A percentile compares a stretch with the other conserved stretches of the same genome.
Evolutionary conservation across 2,329 filamentous ascomycete genomes (phyloP).

Genomic region (Colletotrichum plurivorum): DNA sequence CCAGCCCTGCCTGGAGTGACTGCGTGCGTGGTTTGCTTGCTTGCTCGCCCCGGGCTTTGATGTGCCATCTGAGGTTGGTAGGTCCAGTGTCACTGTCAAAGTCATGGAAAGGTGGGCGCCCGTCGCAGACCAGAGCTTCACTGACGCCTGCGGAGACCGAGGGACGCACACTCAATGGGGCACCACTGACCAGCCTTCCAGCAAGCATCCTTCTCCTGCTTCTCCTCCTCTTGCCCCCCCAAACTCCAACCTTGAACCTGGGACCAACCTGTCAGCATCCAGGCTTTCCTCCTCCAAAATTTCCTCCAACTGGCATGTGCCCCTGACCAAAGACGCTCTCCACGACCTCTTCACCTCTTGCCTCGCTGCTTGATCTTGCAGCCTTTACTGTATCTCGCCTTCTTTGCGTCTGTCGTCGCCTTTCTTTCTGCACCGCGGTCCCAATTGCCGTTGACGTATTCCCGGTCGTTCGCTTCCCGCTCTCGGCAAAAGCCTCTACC

Average conservation of each 20-base stretch:
- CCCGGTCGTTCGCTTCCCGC: constrained; percentile 26
- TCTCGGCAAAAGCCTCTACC: constrained; percentile 21
- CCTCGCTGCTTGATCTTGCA: constrained; percentile 21
- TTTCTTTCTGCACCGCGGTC: constrained; percentile 18
- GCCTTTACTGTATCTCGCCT: constrained; percentile 6
- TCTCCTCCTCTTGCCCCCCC: constrained; percentile 18
- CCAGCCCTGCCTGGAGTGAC: not conserved
- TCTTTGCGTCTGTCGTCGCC: constrained; percentile 19
- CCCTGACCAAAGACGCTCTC: constrained; percentile 34
- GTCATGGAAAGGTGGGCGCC: not conserved
- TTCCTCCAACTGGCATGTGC: constrained; percentile 40
- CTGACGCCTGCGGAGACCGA: constrained; percentile 35
- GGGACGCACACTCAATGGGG: constrained; percentile 16
- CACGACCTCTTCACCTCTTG: constrained; percentile 26
- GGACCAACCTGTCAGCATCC: constrained; percentile 37
- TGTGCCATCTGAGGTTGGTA: constrained; percentile 18
- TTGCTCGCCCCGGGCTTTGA: not conserved
- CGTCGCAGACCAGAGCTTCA: constrained; percentile 33
- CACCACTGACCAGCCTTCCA: constrained; percentile 9
- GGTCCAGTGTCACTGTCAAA: not conserved
- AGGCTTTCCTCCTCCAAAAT: constrained; percentile 35
- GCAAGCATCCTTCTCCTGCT: constrained; percentile 20
- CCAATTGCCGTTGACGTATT: constrained; percentile 37
- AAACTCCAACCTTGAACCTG: constrained; percentile 31
- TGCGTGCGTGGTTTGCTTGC: not conserved